Evolutionary conservation across 1,139 yeast genomes (phyloP).

Genomic region (Lodderomyces jiufengensis): DNA sequence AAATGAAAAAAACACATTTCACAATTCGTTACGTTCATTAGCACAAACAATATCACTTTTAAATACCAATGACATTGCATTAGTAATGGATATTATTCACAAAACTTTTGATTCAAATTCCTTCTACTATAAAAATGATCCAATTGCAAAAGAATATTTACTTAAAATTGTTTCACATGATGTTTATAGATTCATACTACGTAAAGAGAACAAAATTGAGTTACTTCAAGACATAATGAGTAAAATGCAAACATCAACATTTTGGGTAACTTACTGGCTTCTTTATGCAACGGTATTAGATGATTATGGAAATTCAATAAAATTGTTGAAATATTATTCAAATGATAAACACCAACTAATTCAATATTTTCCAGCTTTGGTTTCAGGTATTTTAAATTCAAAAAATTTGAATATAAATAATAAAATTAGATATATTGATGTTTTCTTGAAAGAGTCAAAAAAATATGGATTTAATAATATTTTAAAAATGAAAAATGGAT

Average conservation of each 20-base stretch:
- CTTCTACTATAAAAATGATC: slow-evolving; percentile 12
- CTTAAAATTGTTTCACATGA: slow-evolving; percentile 14
- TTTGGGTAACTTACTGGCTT: slow-evolving; percentile 19
- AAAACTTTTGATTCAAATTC: slow-evolving; percentile 11
- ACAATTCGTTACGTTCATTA: slow-evolving; percentile 25
- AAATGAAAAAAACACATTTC: slow-evolving; percentile 20
- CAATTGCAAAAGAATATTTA: slow-evolving; percentile 7
- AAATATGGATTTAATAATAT: slow-evolving; percentile 20
- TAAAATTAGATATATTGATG: slow-evolving; percentile 18
- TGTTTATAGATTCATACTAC: slow-evolving; percentile 19
- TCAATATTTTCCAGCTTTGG: slow-evolving; percentile 19
- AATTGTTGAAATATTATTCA: slow-evolving; percentile 21
- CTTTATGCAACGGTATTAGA: slow-evolving; percentile 24
- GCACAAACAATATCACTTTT: slow-evolving; percentile 31
- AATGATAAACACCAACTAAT: slow-evolving; percentile 17
- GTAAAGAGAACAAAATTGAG: slow-evolving; percentile 12
- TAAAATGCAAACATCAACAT: slow-evolving; percentile 15
- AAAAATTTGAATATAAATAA: slow-evolving; percentile 14
- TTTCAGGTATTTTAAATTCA: slow-evolving; percentile 26
- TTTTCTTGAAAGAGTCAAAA: slow-evolving; percentile 18
- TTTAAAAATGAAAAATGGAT: slow-evolving; percentile 15
- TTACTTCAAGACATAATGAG: slow-evolving; percentile 18
- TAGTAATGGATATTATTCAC: slow-evolving; percentile 16
- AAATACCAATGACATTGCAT: slow-evolving; percentile 15
- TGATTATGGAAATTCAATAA: slow-evolving; percentile 22